Evolutionary conservation across 352 stramenopile genomes (phyloP).

Genomic region (Phytophthora cajani): DNA sequence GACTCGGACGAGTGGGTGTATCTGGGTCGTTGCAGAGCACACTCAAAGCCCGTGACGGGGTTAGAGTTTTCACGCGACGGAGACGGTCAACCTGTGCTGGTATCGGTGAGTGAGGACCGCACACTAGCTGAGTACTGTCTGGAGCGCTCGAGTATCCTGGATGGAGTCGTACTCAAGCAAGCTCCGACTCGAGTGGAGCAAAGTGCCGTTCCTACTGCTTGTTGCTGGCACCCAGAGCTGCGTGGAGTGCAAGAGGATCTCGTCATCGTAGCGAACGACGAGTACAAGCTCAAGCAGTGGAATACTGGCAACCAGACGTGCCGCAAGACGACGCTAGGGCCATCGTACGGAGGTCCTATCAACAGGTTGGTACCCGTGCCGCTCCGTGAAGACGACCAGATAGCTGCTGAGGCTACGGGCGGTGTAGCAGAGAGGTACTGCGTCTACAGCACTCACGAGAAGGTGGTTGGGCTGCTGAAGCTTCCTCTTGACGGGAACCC

Average conservation of each 20-base stretch:
- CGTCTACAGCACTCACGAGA: slow-evolving; percentile 83
- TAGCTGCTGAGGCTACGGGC: slow-evolving; percentile 21
- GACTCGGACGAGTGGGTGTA: slow-evolving; percentile 77
- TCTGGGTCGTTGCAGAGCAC: slow-evolving; percentile 77
- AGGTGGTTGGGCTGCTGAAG: slow-evolving; percentile 86
- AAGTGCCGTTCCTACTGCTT: slow-evolving; percentile 82
- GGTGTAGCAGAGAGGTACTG: slow-evolving; percentile 69
- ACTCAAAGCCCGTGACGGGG: slow-evolving; percentile 87
- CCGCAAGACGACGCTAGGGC: slow-evolving; percentile 89
- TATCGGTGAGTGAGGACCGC: slow-evolving; percentile 88
- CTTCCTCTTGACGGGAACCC: slow-evolving; percentile 93
- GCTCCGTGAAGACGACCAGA: slow-evolving; percentile 32
- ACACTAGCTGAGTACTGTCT: slow-evolving; percentile 92
- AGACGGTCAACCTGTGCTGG: slow-evolving; percentile 79
- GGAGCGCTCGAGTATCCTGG: slow-evolving; percentile 77
- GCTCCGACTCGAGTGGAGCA: slow-evolving; percentile 85
- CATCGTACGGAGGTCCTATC: slow-evolving; percentile 91
- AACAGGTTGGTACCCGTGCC: slow-evolving; percentile 80
- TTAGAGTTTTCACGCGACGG: slow-evolving; percentile 85
- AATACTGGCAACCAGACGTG: slow-evolving; percentile 92
- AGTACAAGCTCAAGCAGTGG: slow-evolving; percentile 96
- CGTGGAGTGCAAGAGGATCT: slow-evolving; percentile 86
- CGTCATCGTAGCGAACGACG: slow-evolving; percentile 89
- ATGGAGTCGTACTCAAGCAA: slow-evolving; percentile 85
- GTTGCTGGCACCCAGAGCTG: slow-evolving; percentile 91